Base-by-base conservation (phyloP, 2,329 filamentous ascomycete species). In the Botrytis fabae region DNA sequence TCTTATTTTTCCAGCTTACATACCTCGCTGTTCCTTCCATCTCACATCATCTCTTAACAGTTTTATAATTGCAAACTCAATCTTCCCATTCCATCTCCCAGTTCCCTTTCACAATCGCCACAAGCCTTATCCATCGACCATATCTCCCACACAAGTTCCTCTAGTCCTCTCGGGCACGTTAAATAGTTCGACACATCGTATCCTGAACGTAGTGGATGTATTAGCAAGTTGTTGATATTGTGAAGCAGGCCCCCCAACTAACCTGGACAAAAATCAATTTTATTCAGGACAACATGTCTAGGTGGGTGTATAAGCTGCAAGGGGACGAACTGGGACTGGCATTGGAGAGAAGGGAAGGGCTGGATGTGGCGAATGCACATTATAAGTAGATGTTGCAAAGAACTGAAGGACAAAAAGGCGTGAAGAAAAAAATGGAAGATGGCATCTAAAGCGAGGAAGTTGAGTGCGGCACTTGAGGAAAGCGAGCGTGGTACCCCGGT, bases 331-430 rank as follows among this genome's bases (percentile, higher is more conserved):
- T 22, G 64, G 12, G 64, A 57, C 54, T 68, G 64, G 10, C 64
- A 68, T 20, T 42, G 25, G 8, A 2, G 22, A 9, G 64, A 68
- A 12, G 35, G 9, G n/a, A 68, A 68, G 16, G 64, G 46, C 2
- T 68, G 25, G 35, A 68, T 68, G 2, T 68, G 64, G 18, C 64
- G 64, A 25, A 68, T 68, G 64, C 64, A 68, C 64, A 68, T 68
- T 2, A 1, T n/a, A 7, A n/a, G 22, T 2, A 16, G 2, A 57
- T 57, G 0, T 4, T 18, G 18, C 6, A 1, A 42, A 5, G 8
- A 20, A 5, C 4, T 1, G 16, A n/a, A n/a, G 6, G n/a, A 12
- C 1, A 12, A 63, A 63, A 25, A 25, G 6, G n/a, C 4, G 18
- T 2, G 61, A 2, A 7, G 16, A 6, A 1, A 10, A n/a, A 9